Percentiles rank a stretch among this genome's conserved stretches.
phyloP scores from a whole-genome alignment of 768 basidiomycete species.

The Asterophora lycoperdoides region DNA sequence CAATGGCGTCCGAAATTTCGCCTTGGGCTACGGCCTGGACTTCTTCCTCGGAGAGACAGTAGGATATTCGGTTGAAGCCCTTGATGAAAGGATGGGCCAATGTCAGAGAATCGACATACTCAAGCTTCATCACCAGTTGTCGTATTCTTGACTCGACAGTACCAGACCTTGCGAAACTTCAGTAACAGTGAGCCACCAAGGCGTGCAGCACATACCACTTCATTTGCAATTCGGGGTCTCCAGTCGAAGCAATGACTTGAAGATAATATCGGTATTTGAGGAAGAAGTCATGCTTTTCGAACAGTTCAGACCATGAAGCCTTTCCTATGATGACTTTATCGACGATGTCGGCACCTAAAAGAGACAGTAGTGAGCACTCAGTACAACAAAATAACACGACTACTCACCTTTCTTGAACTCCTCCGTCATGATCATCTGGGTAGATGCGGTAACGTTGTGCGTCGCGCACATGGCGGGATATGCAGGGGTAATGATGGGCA shows the following conservation, averaged over 20 bases:
- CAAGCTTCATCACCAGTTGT: constrained; percentile 96
- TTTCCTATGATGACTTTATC: constrained; percentile 85
- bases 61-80: constrained; percentile 83
- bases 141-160: constrained; percentile 98
- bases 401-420: constrained; percentile 86
- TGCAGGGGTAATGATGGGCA: constrained; percentile 99
- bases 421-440: constrained; percentile 92
- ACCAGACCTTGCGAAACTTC: constrained; percentile 51
- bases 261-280: constrained; percentile 95
- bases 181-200: not conserved
- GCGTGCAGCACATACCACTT: constrained; percentile 75
- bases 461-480: constrained; percentile 99
- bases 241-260: constrained; percentile 91
- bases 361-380: constrained; percentile 10
- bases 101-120: constrained; percentile 88
- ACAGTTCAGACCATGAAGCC: constrained; percentile 90
- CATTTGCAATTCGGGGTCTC: constrained; percentile 75
- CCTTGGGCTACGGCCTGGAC: constrained; percentile 86
- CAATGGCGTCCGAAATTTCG: constrained; percentile 69
- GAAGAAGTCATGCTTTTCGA: constrained; percentile 95
- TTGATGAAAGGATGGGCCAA: constrained; percentile 95
- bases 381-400: not conserved
- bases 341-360: constrained; percentile 85
- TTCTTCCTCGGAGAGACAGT: constrained; percentile 85
- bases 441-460: constrained; percentile 94